Evolutionary conservation across 1,284 basidiomycete genomes (phyloP).

Genomic region (Moesziomyces sp.): DNA sequence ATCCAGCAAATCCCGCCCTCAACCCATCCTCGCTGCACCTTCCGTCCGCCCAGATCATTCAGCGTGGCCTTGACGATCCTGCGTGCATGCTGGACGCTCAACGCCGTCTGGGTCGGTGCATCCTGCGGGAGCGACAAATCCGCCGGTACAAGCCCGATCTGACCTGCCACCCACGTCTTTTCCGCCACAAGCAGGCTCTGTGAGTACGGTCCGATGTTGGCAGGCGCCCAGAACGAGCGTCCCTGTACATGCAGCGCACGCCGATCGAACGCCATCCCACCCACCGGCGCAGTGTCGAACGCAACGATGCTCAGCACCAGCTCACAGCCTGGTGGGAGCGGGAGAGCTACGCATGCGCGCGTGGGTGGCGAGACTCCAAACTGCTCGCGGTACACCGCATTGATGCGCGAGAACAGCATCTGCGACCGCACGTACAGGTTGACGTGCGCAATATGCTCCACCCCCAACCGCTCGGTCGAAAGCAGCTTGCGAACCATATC

Average conservation of each 20-base stretch:
- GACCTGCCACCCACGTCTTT: slow-evolving; percentile 87
- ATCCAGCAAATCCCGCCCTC: slow-evolving; percentile 67
- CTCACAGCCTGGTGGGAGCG: slow-evolving; percentile 17
- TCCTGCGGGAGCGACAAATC: slow-evolving; percentile 75
- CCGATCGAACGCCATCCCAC: slow-evolving; percentile 6
- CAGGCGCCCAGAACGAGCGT: slow-evolving; percentile 97
- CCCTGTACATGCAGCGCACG: slow-evolving; percentile 88
- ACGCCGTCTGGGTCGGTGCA: slow-evolving; percentile 75
- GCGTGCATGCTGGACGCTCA: slow-evolving; percentile 83
- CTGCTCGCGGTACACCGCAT: slow-evolving; percentile 77
- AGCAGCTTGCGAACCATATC: slow-evolving; percentile 10
- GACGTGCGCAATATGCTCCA: slow-evolving; percentile 78
- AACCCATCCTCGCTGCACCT: slow-evolving; percentile 38
- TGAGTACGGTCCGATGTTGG: slow-evolving; percentile 98
- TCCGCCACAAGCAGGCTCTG: slow-evolving; percentile 85
- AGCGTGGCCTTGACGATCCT: slow-evolving; percentile 72
- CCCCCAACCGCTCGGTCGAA: background rate
- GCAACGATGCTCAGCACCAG: slow-evolving; percentile 25
- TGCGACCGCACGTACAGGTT: slow-evolving; percentile 79
- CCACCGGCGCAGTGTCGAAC: slow-evolving; percentile 9
- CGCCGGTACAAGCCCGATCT: slow-evolving; percentile 88
- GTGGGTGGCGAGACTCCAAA: slow-evolving; percentile 93
- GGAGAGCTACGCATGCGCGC: slow-evolving; percentile 86
- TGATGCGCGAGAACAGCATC: slow-evolving; percentile 45
- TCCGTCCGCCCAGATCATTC: slow-evolving; percentile 41